Conservation (phyloP, 495 filamentous ascomycete genomes). For the Xylaria longipes region DNA sequence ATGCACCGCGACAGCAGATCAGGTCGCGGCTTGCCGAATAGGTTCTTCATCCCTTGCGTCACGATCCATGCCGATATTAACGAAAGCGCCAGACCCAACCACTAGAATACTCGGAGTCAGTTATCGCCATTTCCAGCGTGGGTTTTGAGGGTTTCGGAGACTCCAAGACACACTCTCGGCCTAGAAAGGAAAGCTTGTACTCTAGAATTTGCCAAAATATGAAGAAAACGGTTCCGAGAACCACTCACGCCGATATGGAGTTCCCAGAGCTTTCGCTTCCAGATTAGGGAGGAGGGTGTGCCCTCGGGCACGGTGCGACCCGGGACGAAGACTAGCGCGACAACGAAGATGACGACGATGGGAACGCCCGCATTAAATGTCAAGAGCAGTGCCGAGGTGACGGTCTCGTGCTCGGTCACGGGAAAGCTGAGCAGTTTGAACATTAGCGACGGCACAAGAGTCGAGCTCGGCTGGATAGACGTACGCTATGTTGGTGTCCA, state of each 20-base stretch:
- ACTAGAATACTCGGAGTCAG: too few relatives aligned
- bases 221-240: too few relatives aligned
- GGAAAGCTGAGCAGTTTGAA: conserved; percentile 68
- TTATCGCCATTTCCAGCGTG: too few relatives aligned
- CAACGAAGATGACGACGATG: conserved; percentile 68
- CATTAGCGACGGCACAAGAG: not conserved
- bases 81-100: conserved; percentile 74
- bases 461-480: conserved; percentile 27
- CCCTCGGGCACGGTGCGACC: conserved; percentile 68
- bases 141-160: too few relatives aligned
- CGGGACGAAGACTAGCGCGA: conserved; percentile 71
- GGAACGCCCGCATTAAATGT: conserved; percentile 65
- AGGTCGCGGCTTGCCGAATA: conserved; percentile 83
- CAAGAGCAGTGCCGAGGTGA: conserved; percentile 64
- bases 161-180: too few relatives aligned
- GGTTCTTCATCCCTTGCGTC: conserved; percentile 83
- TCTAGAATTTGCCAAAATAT: too few relatives aligned
- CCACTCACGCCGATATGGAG: conserved; percentile 85
- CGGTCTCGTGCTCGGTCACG: conserved; percentile 74
- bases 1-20: conserved; percentile 77
- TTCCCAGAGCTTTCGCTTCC: conserved; percentile 82
- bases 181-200: too few relatives aligned
- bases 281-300: conserved; percentile 68
- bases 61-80: conserved; percentile 74
- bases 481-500: conserved; percentile 54